Base-by-base conservation (phyloP, 805 yeast genomes). In the Candida broadrunensis region DNA sequence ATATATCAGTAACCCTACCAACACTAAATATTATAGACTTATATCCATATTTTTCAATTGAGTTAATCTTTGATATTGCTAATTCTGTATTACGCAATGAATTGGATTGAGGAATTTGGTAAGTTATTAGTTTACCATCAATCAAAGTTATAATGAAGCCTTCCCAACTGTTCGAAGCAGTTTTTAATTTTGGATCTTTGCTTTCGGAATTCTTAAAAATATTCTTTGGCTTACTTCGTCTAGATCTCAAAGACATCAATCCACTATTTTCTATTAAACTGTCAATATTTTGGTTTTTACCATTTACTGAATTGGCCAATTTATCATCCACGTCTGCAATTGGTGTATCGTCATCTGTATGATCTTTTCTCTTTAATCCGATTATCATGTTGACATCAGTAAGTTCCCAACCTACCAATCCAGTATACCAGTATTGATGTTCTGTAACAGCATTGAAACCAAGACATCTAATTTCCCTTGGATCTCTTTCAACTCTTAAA, bases 401-500 rank as follows among this genome's bases (percentile, higher is more conserved):
- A 11, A 80, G 61, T 47, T 84, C 81, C 96, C 96, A 88, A 15
- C 81, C 78, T 52, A 81, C 86, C n/a, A 85, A 80, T 43, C 76
- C 64, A 20, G 73, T 72, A 32, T 80, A 67, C 80, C 87, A 82
- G 58, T 80, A 78, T 43, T 78, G 83, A 37, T 78, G 80, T 53
- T 88, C 95, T 15, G 75, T 70, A 6, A 80, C 88, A 1, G 84
- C 78, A 39, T 81, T 87, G 56, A 88, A 85, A 20, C 96, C 96
- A 31, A 85, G 71, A 63, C 97, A 88, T 67, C 96, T 78, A 29
- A 87, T 86, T 63, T 88, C 97, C 52, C 95, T 76, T 2, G 91
- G 88, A 61, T 88, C 97, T 75, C 97, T 83, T 61, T 88, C 97
- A 30, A 86, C 95, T 61, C 96, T 78, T 41, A 88, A 63, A 60